Base-by-base conservation (phyloP, 371 early-diverging fungal species). In the Mucor plumbeus region DNA sequence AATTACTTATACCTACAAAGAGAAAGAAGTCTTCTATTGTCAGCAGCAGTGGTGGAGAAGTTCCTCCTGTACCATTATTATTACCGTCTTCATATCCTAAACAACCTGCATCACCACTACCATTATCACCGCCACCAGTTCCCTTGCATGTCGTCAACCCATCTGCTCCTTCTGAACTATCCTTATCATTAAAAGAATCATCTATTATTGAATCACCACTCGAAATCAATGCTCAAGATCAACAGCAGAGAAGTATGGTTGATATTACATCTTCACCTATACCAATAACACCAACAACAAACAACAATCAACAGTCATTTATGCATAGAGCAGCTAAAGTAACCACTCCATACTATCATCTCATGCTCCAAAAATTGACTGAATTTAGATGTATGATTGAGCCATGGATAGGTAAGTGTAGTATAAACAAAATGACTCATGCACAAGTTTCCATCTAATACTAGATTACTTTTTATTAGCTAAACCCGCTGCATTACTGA, bases 111-210 rank as follows among this genome's bases (percentile, higher is more conserved):
- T 4, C 38, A 7, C 38, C 19, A 3, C 44, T n/a, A n/a, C 34
- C 38, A 7, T 5, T 9, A 3, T 35, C 34, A n/a, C 34, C 61
- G 26, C 50, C 65, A 10, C 19, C 59, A 13, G 13, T 63, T 14
- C 63, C 63, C 39, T 64, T 69, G 31, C 69, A 58, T 60, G 55
- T 69, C 15, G 47, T 59, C 6, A 69, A 69, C 35, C 64, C 64
- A 3, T 66, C 66, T 19, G 33, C 57, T 17, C 21, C 65, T 48
- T 47, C 38, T n/a, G 48, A 19, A 8, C 11, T 35, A 26, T 35
- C 35, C 13, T 3, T 7, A 3, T 59, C 50, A 19, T 5, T 31
- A 21, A 53, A 53, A 10, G 53, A 53, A 21, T 21, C 43, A 9
- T 47, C 68, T 3, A 48, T 67, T 40, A 47, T 67, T 26, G 58